phyloP scores from a whole-genome alignment of 305 asterid genomes.

The Coffea humblotiana region DNA sequence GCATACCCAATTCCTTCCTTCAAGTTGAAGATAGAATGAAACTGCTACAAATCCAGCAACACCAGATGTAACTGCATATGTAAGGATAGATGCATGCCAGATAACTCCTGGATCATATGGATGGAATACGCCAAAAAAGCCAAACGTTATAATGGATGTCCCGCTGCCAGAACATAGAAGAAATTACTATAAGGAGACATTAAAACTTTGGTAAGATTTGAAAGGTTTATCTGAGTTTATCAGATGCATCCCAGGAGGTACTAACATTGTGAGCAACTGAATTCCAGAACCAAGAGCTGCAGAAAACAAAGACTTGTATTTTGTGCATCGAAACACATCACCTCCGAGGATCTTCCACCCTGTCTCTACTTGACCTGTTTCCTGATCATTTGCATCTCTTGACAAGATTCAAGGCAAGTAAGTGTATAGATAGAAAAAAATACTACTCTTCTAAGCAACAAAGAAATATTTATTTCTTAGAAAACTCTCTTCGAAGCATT shows the following conservation, averaged over 20 bases:
- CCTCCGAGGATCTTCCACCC: conserved; percentile 31
- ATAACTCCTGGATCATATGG: conserved; percentile 28
- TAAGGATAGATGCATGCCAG: conserved; percentile 9
- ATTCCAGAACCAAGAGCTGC: conserved; percentile 31
- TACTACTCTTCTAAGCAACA: no score
- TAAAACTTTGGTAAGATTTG: neutral
- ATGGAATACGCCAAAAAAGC: conserved; percentile 22
- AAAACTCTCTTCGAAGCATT: conserved; percentile 25
- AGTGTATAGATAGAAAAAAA: neutral
- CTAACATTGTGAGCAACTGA: conserved; percentile 25
- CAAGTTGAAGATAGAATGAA: conserved; percentile 25
- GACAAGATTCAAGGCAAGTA: neutral
- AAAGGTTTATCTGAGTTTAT: neutral
- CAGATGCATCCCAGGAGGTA: neutral
- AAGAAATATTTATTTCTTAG: neutral
- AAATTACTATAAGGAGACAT: neutral
- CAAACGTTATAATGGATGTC: conserved; percentile 11
- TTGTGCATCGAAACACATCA: conserved; percentile 28
- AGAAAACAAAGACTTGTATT: conserved; percentile 21
- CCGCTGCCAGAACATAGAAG: conserved; percentile 5
- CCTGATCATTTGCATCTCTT: conserved; percentile 21
- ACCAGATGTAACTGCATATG: conserved; percentile 19
- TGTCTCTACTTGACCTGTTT: conserved; percentile 17
- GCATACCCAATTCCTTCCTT: conserved; percentile 29
- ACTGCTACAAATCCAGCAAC: conserved; percentile 24